A percentile compares a stretch with the other conserved stretches of the same genome.
Evolutionary conservation across 176 grass and related monocot genomes (phyloP).

Genomic region (Paspalum vaginatum): DNA sequence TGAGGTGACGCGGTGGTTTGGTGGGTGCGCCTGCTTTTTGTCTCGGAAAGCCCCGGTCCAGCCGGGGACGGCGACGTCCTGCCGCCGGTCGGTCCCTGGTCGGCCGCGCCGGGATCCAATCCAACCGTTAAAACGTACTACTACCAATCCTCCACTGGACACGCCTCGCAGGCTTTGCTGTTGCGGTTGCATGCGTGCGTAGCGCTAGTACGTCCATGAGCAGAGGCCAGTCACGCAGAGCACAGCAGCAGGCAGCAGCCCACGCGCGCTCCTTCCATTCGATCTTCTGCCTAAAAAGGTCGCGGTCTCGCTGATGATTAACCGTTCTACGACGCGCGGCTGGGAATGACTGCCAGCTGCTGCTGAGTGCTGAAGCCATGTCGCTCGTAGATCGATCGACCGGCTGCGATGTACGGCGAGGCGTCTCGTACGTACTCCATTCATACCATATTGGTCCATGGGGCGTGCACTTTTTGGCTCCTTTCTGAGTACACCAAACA

Average conservation of each 20-base stretch:
- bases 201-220: too few species aligned
- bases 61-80: constrained; percentile 48
- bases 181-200: neutral
- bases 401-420: neutral
- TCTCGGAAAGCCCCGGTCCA: constrained; percentile 50
- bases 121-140: neutral
- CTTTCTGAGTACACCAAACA: neutral
- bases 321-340: too few species aligned
- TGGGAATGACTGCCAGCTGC: neutral
- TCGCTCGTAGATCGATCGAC: neutral
- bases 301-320: neutral
- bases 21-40: constrained; percentile 48
- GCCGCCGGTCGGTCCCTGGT: constrained; percentile 49
- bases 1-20: neutral
- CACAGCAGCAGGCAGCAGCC: neutral
- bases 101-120: neutral
- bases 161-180: neutral
- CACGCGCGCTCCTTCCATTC: neutral
- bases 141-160: neutral
- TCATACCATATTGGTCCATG: neutral
- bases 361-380: neutral
- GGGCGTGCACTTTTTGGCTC: neutral
- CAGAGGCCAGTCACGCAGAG: too few species aligned
- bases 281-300: neutral
- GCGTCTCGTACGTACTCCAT: neutral